Conservation (phyloP, 2,329 filamentous ascomycete species). For the Coniochaeta ligniaria region DNA sequence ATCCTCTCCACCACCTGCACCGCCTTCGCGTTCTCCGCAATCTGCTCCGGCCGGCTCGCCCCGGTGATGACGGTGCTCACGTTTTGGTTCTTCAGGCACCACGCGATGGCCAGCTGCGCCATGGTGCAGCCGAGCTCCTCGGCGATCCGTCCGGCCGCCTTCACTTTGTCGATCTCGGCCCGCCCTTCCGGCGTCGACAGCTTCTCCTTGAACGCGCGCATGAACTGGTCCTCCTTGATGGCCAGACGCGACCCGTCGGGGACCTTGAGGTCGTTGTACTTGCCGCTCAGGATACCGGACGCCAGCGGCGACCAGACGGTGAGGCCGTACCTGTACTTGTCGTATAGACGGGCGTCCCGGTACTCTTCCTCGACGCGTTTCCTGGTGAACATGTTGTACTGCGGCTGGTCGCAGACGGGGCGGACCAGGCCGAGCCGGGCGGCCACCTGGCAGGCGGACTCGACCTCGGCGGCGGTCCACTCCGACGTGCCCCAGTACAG, state of each 20-base stretch:
- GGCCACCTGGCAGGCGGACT: conserved; percentile 45
- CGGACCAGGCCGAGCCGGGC: conserved; percentile 51
- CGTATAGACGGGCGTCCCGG: conserved; percentile 48
- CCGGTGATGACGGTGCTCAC: conserved; percentile 57
- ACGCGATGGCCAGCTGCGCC: conserved; percentile 50
- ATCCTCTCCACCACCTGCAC: too few species aligned
- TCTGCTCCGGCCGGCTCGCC: conserved; percentile 50
- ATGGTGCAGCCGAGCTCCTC: conserved; percentile 53
- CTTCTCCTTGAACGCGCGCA: conserved; percentile 43
- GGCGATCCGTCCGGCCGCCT: conserved; percentile 53
- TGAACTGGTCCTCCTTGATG: conserved; percentile 46
- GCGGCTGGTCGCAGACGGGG: conserved; percentile 33
- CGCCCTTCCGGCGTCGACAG: conserved; percentile 48
- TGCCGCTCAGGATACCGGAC: conserved; percentile 51
- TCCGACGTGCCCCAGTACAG: conserved; percentile 62
- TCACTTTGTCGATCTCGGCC: conserved; percentile 47
- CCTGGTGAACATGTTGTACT: conserved; percentile 54
- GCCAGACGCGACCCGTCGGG: conserved; percentile 41
- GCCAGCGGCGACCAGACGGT: conserved; percentile 45
- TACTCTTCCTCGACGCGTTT: conserved; percentile 53
- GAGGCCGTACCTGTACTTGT: conserved; percentile 48
- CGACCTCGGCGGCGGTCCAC: conserved; percentile 51
- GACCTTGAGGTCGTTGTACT: conserved; percentile 51
- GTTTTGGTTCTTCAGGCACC: conserved; percentile 56
- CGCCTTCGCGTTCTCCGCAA: conserved; percentile 52